Evolutionary conservation across 139 green algal genomes (phyloP).

Genomic region (Coelastrella sp.): DNA sequence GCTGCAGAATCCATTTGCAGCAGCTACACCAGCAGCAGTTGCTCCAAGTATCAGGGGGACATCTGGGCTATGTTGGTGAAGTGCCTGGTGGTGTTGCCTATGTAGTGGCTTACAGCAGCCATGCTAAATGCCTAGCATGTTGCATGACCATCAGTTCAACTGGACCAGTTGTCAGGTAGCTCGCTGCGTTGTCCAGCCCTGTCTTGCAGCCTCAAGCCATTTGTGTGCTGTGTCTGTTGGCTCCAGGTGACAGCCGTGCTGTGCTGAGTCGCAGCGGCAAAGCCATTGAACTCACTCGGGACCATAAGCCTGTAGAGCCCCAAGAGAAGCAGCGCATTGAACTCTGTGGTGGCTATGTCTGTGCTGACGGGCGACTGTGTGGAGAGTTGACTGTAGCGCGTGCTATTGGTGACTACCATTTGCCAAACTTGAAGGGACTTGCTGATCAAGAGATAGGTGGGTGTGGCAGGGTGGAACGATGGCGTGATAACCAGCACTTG

Average conservation of each 20-base stretch:
- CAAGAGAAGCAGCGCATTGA: slow-evolving; percentile 75
- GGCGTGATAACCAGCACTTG: too few relatives aligned
- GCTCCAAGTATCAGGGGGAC: too few relatives aligned
- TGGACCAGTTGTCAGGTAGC: too few relatives aligned
- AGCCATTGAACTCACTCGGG: slow-evolving; percentile 66
- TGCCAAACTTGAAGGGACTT: background rate
- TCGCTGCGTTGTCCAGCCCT: background rate
- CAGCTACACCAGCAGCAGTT: too few relatives aligned
- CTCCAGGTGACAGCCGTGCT: slow-evolving; percentile 74
- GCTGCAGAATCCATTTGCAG: too few relatives aligned
- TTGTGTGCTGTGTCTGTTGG: background rate
- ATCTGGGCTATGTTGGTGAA: too few relatives aligned
- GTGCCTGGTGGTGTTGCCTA: too few relatives aligned
- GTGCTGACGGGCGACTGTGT: slow-evolving; percentile 35
- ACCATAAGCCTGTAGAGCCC: slow-evolving; percentile 80
- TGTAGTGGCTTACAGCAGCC: too few relatives aligned
- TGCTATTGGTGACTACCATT: slow-evolving; percentile 38
- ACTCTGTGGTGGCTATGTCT: slow-evolving; percentile 69
- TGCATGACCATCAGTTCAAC: too few relatives aligned
- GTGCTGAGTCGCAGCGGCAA: slow-evolving; percentile 66
- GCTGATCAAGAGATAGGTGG: background rate
- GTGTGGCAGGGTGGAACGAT: background rate
- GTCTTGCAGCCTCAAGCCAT: background rate
- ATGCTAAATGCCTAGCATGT: too few relatives aligned
- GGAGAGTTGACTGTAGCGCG: slow-evolving; percentile 43